A percentile compares a stretch with the other conserved stretches of the same genome.
Conservation (phyloP, 257 asterid species). For the Scutellaria barbata region DNA sequence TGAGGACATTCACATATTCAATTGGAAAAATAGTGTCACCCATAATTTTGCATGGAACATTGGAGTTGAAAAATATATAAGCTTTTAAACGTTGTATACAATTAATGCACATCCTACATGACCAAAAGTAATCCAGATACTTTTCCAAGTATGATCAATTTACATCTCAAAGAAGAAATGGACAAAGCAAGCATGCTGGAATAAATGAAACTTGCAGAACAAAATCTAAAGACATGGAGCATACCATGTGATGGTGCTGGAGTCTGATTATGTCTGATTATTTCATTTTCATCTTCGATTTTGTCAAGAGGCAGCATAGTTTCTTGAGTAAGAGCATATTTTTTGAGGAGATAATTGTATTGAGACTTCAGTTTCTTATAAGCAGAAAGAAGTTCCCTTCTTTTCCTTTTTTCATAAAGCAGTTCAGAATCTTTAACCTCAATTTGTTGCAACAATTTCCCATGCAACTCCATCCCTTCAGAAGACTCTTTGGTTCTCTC, state of each 20-base stretch:
- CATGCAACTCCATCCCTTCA: conserved; percentile 72
- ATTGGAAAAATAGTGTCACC: conserved; percentile 8
- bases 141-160: neutral
- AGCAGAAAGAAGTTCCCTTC: conserved; percentile 37
- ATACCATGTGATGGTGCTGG: conserved; percentile 52
- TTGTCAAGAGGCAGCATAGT: conserved; percentile 44
- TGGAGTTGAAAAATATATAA: conserved; percentile 1
- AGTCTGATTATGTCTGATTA: conserved; percentile 45
- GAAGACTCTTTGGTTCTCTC: conserved; percentile 57
- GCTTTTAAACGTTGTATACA: neutral
- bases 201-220: conserved; percentile 26
- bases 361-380: conserved; percentile 75
- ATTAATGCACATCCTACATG: no score
- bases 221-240: conserved; percentile 26
- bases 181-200: conserved; percentile 27
- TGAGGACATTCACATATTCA: conserved; percentile 26
- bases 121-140: neutral
- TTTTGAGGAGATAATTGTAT: conserved; percentile 57
- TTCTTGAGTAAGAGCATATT: conserved; percentile 54
- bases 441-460: conserved; percentile 67
- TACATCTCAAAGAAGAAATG: conserved; percentile 8
- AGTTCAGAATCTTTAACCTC: conserved; percentile 70
- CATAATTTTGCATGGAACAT: conserved; percentile 5
- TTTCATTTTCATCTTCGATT: conserved; percentile 52
- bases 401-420: conserved; percentile 60